Evolutionary conservation across 2,329 filamentous ascomycete genomes (phyloP).

Genomic region (Penicillium sp.): DNA sequence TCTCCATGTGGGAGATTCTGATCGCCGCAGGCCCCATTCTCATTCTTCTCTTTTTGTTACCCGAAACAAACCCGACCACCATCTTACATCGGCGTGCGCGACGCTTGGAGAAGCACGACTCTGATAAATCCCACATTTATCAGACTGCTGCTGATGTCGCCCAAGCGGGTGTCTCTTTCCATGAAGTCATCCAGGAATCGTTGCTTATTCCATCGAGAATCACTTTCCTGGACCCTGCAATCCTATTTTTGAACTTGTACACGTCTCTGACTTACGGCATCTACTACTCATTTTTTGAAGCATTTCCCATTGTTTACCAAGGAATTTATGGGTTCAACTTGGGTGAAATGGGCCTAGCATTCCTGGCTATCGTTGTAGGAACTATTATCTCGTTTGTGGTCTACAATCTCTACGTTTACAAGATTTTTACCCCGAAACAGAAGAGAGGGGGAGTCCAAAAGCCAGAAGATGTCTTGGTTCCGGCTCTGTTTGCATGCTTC

Average conservation of each 20-base stretch:
- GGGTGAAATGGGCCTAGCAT: slow-evolving; percentile 60
- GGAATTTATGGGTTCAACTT: slow-evolving; percentile 61
- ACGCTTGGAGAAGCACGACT: slow-evolving; percentile 62
- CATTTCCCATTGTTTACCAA: slow-evolving; percentile 66
- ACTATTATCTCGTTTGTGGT: slow-evolving; percentile 53
- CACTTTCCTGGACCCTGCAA: slow-evolving; percentile 62
- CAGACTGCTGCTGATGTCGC: slow-evolving; percentile 63
- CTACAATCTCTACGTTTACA: slow-evolving; percentile 57
- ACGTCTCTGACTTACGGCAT: slow-evolving; percentile 58
- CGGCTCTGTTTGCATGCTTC: slow-evolving; percentile 56
- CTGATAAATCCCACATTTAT: slow-evolving; percentile 47
- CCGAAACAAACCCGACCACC: slow-evolving; percentile 62
- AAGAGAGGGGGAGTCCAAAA: slow-evolving; percentile 49
- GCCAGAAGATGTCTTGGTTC: slow-evolving; percentile 55
- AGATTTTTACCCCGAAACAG: slow-evolving; percentile 53
- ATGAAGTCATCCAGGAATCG: slow-evolving; percentile 41
- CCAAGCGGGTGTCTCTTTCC: slow-evolving; percentile 35
- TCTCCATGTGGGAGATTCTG: slow-evolving; percentile 23
- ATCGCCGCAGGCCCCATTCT: slow-evolving; percentile 51
- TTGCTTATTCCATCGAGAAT: slow-evolving; percentile 65
- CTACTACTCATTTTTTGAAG: slow-evolving; percentile 62
- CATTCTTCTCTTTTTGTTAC: slow-evolving; percentile 61
- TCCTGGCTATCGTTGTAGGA: slow-evolving; percentile 59
- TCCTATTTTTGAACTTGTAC: slow-evolving; percentile 64
- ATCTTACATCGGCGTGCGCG: slow-evolving; percentile 63